Evolutionary conservation across 139 green algal species (phyloP), one percentile per base, ranked within the genome.

Genomic region (Chlamydomonas asymmetrica): DNA sequence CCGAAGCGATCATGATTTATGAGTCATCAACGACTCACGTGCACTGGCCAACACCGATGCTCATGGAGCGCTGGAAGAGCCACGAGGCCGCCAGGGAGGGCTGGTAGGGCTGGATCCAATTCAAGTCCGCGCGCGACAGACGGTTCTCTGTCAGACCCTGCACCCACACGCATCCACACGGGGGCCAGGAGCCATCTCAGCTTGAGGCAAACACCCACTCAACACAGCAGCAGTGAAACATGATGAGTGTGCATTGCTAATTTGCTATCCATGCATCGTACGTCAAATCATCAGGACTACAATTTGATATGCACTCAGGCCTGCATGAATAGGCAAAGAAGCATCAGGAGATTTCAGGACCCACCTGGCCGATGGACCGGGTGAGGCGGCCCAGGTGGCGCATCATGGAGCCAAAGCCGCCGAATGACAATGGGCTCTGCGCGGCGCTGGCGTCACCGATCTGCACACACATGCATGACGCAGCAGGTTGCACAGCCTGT

Each of bases 1-100:
- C n/a, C n/a, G n/a, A n/a, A n/a, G n/a, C n/a, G n/a, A n/a, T n/a
- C n/a, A n/a, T n/a, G n/a, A n/a, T n/a, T n/a, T n/a, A n/a, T n/a
- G n/a, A n/a, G n/a, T n/a, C n/a, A n/a, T n/a, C n/a, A n/a, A n/a
- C n/a, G n/a, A n/a, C n/a, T n/a, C n/a, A n/a, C n/a, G n/a, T n/a
- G n/a, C n/a, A n/a, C 76, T 92, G 85, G 0, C 91, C 89, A 4
- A 86, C 49, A 4, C 61, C 45, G 4, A 92, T 32, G n/a, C 74
- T 82, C 91, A 95, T 95, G 57, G 88, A 82, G 18, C 89, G 70
- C 82, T 94, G 89, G 75, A 93, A 94, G 56, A 95, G 84, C 85
- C 85, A 92, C 3, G 87, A 83, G n/a, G 79, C 80, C 1, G 89
- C 83, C 37, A 95, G 80, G 0, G 82, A 85, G 37, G 91, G 91